phyloP scores from a whole-genome alignment of 108 stramenopile genomes.

The Phaeodactylum tricornutum region DNA sequence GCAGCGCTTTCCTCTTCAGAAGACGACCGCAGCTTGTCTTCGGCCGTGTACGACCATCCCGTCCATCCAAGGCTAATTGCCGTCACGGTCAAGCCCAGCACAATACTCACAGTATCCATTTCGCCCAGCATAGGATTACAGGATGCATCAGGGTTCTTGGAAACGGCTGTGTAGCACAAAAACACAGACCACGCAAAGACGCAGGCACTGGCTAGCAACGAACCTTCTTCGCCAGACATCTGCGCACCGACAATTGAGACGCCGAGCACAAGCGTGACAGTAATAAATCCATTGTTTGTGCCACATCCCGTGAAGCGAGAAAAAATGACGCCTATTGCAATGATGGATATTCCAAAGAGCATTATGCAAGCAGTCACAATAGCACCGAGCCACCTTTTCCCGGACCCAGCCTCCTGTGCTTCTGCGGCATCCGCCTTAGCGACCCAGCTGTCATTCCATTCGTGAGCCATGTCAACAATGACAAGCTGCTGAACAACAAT shows the following conservation, averaged over 20 bases:
- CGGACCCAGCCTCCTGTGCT: constrained; percentile 50
- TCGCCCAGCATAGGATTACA: constrained; percentile 83
- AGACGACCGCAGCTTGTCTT: constrained; percentile 10
- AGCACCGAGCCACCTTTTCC: constrained; percentile 71
- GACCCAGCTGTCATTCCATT: constrained; percentile 85
- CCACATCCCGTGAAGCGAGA: constrained; percentile 70
- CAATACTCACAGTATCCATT: constrained; percentile 48
- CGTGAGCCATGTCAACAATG: constrained; percentile 78
- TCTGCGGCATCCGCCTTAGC: constrained; percentile 61
- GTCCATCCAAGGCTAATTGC: constrained; percentile 74
- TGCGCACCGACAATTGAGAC: constrained; percentile 53
- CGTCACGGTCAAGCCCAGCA: constrained; percentile 69
- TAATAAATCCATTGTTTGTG: constrained; percentile 69
- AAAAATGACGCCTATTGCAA: constrained; percentile 67
- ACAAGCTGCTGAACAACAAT: constrained; percentile 72
- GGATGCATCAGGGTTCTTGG: constrained; percentile 54
- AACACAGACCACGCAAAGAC: constrained; percentile 81
- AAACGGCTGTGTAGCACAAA: constrained; percentile 69
- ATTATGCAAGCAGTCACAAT: constrained; percentile 60
- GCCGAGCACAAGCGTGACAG: constrained; percentile 62
- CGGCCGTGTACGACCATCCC: constrained; percentile 60
- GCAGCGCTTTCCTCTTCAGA: constrained; percentile 8
- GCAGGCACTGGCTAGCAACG: constrained; percentile 66
- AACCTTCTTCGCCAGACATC: constrained; percentile 61
- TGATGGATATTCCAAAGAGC: constrained; percentile 52